phyloP scores from a whole-genome alignment of 805 yeast genomes.

The Candida coquimbonensis region DNA sequence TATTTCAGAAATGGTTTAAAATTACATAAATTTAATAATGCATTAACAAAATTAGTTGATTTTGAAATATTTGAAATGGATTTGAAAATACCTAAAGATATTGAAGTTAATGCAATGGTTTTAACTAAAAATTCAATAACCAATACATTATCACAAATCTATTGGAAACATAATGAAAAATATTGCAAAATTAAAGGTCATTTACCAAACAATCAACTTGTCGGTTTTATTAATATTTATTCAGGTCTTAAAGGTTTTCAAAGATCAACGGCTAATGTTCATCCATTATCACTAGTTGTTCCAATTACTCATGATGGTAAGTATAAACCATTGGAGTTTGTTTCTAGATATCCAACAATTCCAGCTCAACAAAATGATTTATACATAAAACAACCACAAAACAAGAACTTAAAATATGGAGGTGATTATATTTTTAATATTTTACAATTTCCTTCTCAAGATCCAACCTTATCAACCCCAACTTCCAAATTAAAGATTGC shows the following conservation, averaged over 20 bases:
- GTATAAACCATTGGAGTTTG: slow-evolving; percentile 57
- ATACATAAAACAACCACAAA: slow-evolving; percentile 82
- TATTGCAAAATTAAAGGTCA: slow-evolving; percentile 74
- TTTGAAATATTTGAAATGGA: slow-evolving; percentile 77
- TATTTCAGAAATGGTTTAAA: slow-evolving; percentile 55
- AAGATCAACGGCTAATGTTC: slow-evolving; percentile 47
- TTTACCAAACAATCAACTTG: slow-evolving; percentile 59
- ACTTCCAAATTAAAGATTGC: slow-evolving; percentile 47
- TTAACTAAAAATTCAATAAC: slow-evolving; percentile 36
- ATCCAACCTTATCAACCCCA: slow-evolving; percentile 4
- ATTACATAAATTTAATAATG: slow-evolving; percentile 67
- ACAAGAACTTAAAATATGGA: slow-evolving; percentile 46
- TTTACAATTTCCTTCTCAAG: slow-evolving; percentile 37
- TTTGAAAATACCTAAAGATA: slow-evolving; percentile 58
- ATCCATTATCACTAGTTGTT: slow-evolving; percentile 65
- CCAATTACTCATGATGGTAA: slow-evolving; percentile 71
- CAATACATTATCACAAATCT: slow-evolving; percentile 68
- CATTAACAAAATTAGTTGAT: slow-evolving; percentile 65
- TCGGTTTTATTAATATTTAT: slow-evolving; percentile 71
- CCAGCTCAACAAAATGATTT: slow-evolving; percentile 64
- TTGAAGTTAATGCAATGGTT: slow-evolving; percentile 60
- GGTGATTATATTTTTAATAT: slow-evolving; percentile 61
- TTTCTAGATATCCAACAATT: slow-evolving; percentile 65
- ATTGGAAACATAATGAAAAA: slow-evolving; percentile 59
- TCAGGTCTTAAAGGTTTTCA: slow-evolving; percentile 61